Conservation (phyloP, 2,329 filamentous ascomycete genomes). For the Fusarium nisikadoi region DNA sequence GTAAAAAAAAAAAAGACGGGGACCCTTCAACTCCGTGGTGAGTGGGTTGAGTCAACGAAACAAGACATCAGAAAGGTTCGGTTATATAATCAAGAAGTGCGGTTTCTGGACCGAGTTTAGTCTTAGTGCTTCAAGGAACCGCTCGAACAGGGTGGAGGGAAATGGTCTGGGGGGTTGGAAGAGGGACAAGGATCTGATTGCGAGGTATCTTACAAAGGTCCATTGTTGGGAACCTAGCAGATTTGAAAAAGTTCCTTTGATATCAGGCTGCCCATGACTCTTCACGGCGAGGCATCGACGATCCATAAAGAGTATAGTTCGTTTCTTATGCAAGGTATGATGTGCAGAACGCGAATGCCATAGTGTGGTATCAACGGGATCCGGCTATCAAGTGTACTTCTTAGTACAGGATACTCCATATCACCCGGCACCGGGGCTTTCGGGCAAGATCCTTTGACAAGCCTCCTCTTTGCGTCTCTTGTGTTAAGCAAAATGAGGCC, state of each 20-base stretch:
- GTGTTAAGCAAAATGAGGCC: slow-evolving; percentile 18
- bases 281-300: slow-evolving; percentile 31
- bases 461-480: slow-evolving; percentile 4
- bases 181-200: background rate
- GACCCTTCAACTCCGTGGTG: slow-evolving; percentile 1
- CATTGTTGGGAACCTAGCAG: slow-evolving; percentile 9
- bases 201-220: slow-evolving; percentile 8
- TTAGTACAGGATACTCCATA: slow-evolving; percentile 5
- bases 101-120: background rate
- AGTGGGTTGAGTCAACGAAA: slow-evolving; percentile 32
- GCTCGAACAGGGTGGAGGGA: slow-evolving; percentile 9
- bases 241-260: slow-evolving; percentile 30
- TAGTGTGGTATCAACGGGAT: slow-evolving; percentile 5
- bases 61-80: slow-evolving; percentile 14
- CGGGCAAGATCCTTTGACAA: background rate
- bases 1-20: slow-evolving; percentile 21
- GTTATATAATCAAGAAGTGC: slow-evolving; percentile 15
- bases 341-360: slow-evolving; percentile 12
- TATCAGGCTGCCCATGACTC: slow-evolving; percentile 24
- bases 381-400: slow-evolving; percentile 9
- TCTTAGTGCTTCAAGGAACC: slow-evolving; percentile 18
- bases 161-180: slow-evolving; percentile 3
- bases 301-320: slow-evolving; percentile 18
- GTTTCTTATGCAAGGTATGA: slow-evolving; percentile 27
- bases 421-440: background rate